Evolutionary conservation across 768 basidiomycete species (phyloP), one percentile per base, ranked within the genome.

Genomic region (Russula lepida): DNA sequence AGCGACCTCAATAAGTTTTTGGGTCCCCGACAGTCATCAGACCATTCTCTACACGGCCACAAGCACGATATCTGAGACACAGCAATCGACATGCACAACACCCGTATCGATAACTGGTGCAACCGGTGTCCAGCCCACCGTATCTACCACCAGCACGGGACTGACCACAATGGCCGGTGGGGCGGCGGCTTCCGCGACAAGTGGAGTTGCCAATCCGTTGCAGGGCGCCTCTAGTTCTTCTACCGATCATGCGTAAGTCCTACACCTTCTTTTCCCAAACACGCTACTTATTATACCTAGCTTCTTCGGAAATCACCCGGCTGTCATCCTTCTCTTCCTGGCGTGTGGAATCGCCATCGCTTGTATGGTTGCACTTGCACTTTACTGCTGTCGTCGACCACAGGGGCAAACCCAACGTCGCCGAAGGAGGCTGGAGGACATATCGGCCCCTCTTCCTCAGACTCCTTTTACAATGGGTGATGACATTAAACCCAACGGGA

Each of bases 271-370:
- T 39, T 12, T 54, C 33, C 23, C 3, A 32, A 25, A 19, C n/a
- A 30, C 43, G 47, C 39, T 39, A 6, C 28, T 54, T 6, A 28
- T 59, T 44, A 30, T 47, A n/a, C 7, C 15, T 58, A 84, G 83
- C 12, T 85, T 90, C 73, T 81, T 89, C 66, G 73, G 75, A 49
- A 84, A 91, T 68, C 82, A 76, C 30, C 83, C 84, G 2, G 84
- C 84, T 11, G 84, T 89, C 4, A 83, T 84, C 2, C 89, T 86
- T 7, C 81, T 84, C n/a, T 91, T 92, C 70, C 77, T 86, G 7
- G 83, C 77, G 12, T 78, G 86, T 46, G 89, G 85, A 7, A 68
- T 92, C 23, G 72, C 79, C 39, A 74, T 78, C 6, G 77, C 80
- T 1, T 77, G 75, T 0, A 63, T 84, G 25, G 65, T 77, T 8